These are phyloP conservation scores for Tolypocladium ovalisporum DNA, from an alignment of 2,329 filamentous ascomycete genomes.

Conservation along the genomic window DNA sequence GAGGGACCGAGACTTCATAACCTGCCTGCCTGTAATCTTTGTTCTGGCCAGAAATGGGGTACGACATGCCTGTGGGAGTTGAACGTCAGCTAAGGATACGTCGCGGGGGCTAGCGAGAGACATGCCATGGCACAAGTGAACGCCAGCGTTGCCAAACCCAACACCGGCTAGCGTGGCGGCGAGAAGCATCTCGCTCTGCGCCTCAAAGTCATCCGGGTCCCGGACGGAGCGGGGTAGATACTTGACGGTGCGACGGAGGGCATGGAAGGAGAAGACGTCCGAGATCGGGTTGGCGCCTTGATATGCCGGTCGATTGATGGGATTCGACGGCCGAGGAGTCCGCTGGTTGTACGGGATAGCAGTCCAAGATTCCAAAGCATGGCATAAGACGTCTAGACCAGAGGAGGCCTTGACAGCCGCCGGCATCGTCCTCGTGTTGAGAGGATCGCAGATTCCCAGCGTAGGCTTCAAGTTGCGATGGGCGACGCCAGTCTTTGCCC, in stretches of 20 bases:
- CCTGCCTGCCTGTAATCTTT: constrained; percentile 77
- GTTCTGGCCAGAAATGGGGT: constrained; percentile 93
- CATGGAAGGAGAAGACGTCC: constrained; percentile 89
- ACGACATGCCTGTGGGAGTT: constrained; percentile 67
- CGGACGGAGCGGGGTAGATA: constrained; percentile 82
- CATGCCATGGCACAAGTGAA: constrained; percentile 62
- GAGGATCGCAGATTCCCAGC: constrained; percentile 70
- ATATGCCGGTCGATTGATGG: constrained; percentile 84
- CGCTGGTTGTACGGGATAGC: constrained; percentile 91
- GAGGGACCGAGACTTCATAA: constrained; percentile 64
- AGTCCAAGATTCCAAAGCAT: constrained; percentile 93
- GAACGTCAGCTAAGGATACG: neutral
- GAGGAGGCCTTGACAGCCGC: constrained; percentile 85
- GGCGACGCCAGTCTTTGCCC: constrained; percentile 90
- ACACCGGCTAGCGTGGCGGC: constrained; percentile 90
- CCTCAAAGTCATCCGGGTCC: constrained; percentile 84
- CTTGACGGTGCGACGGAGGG: constrained; percentile 73
- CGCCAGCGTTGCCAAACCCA: constrained; percentile 94
- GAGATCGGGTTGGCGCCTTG: constrained; percentile 97
- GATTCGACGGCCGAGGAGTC: constrained; percentile 73
- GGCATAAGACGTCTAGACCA: constrained; percentile 89
- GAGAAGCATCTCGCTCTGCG: constrained; percentile 90
- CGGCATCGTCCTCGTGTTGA: constrained; percentile 96
- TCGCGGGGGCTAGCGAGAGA: neutral
- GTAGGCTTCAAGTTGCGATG: constrained; percentile 94